A percentile compares a stretch with the other conserved stretches of the same genome.
phyloP scores from a whole-genome alignment of 2,329 filamentous ascomycete genomes.

The Achaetomium macrosporum region DNA sequence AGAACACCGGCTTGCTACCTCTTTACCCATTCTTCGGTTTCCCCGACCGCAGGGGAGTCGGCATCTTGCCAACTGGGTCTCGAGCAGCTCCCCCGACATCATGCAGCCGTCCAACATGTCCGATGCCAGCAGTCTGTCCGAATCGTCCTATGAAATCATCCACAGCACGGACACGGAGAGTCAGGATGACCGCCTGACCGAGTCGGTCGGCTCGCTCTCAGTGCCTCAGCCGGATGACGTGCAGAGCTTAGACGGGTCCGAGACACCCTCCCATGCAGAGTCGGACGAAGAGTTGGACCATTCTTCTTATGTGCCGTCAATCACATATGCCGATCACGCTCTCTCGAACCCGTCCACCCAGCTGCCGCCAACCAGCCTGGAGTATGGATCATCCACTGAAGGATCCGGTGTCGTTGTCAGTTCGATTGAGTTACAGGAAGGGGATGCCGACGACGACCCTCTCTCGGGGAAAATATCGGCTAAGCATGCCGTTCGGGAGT shows the following conservation, averaged over 20 bases:
- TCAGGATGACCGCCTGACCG: slow-evolving; percentile 43
- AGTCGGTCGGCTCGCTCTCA: slow-evolving; percentile 47
- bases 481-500: slow-evolving; percentile 41
- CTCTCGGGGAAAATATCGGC: slow-evolving; percentile 38
- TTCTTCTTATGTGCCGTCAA: slow-evolving; percentile 33
- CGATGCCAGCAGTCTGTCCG: slow-evolving; percentile 46
- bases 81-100: slow-evolving; percentile 51
- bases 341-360: slow-evolving; percentile 38
- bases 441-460: slow-evolving; percentile 27
- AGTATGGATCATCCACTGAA: slow-evolving; percentile 18
- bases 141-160: slow-evolving; percentile 54
- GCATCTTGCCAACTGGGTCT: slow-evolving; percentile 54
- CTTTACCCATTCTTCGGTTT: slow-evolving; percentile 50
- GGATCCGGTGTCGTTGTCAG: slow-evolving; percentile 21
- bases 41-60: slow-evolving; percentile 51
- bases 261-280: slow-evolving; percentile 35
- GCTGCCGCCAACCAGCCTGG: slow-evolving; percentile 23
- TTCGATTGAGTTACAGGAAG: slow-evolving; percentile 44
- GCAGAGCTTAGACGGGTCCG: slow-evolving; percentile 46
- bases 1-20: slow-evolving; percentile 30
- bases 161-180: slow-evolving; percentile 44
- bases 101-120: slow-evolving; percentile 42
- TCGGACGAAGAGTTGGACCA: slow-evolving; percentile 38
- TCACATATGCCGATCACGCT: slow-evolving; percentile 45
- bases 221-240: slow-evolving; percentile 46